Evolutionary conservation across 345 rosid species (phyloP).

Genomic region (Viola odorata): DNA sequence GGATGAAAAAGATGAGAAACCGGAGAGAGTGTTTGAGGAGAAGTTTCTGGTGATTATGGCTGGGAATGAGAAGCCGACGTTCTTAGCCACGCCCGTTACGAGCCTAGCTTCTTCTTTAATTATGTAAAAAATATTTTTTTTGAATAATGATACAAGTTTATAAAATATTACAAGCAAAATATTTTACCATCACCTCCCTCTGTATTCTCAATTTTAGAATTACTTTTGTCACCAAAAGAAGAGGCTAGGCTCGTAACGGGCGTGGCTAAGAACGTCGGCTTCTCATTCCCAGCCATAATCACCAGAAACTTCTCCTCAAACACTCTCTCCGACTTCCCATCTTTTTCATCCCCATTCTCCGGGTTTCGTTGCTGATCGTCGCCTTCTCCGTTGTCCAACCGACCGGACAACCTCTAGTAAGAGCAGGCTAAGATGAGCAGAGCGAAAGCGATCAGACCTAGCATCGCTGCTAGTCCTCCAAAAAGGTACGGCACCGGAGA

Average conservation of each 20-base stretch:
- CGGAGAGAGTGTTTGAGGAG: constrained; percentile 14
- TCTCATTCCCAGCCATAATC: constrained; percentile 26
- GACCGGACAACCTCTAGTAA: constrained; percentile 79
- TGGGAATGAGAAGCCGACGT: constrained; percentile 24
- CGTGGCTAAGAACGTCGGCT: constrained; percentile 27
- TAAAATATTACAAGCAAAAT: too few species aligned
- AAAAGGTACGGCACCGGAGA: constrained; percentile 93
- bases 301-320: constrained; percentile 25
- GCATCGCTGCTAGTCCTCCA: constrained; percentile 93
- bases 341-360: constrained; percentile 13
- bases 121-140: too few species aligned
- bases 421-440: constrained; percentile 86
- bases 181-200: constrained; percentile 16
- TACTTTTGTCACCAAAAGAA: constrained; percentile 28
- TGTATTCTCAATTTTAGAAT: constrained; percentile 19
- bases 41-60: constrained; percentile 30
- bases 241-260: constrained; percentile 26
- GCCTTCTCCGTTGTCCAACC: constrained; percentile 1
- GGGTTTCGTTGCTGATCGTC: constrained; percentile 3
- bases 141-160: too few species aligned
- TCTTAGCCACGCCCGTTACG: constrained; percentile 24
- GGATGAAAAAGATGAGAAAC: constrained; percentile 6
- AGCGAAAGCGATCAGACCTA: constrained; percentile 89
- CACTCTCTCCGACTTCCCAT: constrained; percentile 3
- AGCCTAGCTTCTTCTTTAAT: constrained; percentile 31